Percentiles rank a stretch among this genome's conserved stretches.
These are phyloP conservation scores for Diutina sp. DNA, from an alignment of 1,139 yeast genomes.

Conservation along the genomic window DNA sequence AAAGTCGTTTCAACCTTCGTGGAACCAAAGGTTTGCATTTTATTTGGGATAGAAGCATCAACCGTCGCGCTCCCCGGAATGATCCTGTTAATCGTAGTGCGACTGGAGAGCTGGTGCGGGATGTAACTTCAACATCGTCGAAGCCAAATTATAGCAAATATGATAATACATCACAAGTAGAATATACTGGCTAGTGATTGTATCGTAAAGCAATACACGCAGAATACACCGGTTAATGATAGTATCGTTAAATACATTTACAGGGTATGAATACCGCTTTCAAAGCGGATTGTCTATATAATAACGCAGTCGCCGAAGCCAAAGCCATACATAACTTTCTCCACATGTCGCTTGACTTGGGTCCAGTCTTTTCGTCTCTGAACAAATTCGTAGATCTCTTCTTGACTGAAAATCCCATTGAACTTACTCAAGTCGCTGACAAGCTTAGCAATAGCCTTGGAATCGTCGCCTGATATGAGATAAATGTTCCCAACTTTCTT, in stretches of 20 bases:
- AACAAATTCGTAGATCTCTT: conserved; percentile 86
- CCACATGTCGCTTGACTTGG: conserved; percentile 64
- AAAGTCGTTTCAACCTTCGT: background rate
- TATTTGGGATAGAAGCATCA: background rate
- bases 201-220: background rate
- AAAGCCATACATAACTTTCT: conserved; percentile 89
- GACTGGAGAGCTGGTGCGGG: background rate
- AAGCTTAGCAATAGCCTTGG: conserved; percentile 75
- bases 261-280: background rate
- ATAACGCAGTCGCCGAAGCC: conserved; percentile 56
- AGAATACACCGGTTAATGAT: too few species aligned
- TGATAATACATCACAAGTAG: too few species aligned
- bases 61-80: background rate
- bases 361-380: conserved; percentile 85
- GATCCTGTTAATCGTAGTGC: background rate
- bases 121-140: too few species aligned
- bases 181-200: too few species aligned
- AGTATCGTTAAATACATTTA: background rate
- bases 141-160: too few species aligned
- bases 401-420: conserved; percentile 83
- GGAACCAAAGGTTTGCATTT: background rate
- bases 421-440: conserved; percentile 77
- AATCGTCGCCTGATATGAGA: conserved; percentile 61
- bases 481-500: conserved; percentile 78
- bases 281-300: conserved; percentile 10